Evolutionary conservation across 306 rosid genomes (phyloP).

Genomic region (Echinosophora koreensis): DNA sequence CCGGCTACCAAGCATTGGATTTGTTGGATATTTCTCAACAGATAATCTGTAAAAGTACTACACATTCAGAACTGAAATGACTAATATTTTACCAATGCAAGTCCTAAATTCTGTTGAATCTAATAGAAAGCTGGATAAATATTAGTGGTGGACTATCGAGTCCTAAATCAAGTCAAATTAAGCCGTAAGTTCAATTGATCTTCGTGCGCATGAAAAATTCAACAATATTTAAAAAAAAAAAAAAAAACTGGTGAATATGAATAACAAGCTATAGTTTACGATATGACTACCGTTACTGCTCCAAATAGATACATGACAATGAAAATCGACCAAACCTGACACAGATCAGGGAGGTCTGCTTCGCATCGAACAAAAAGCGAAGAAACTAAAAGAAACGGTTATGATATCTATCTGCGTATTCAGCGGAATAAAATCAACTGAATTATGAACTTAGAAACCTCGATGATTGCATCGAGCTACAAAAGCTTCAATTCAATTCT

Average conservation of each 20-base stretch:
- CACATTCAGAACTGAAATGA: conserved; percentile 29
- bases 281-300: not conserved
- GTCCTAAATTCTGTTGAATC: not conserved
- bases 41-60: conserved; percentile 64
- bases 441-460: not conserved
- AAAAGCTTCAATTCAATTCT: conserved; percentile 18
- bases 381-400: not conserved
- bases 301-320: not conserved
- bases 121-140: not conserved
- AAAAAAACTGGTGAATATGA: not conserved
- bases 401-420: not conserved
- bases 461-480: not conserved
- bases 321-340: not conserved
- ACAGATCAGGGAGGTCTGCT: conserved; percentile 36
- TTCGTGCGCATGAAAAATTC: not conserved
- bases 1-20: conserved; percentile 85
- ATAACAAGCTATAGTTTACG: not conserved
- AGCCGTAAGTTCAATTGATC: conserved; percentile 7
- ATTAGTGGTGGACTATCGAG: not conserved
- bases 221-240: not conserved
- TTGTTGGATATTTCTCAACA: conserved; percentile 74
- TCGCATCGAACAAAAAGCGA: not conserved
- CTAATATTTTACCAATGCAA: not conserved
- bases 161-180: conserved; percentile 33
- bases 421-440: not conserved